Conservation (phyloP, 371 early-diverging fungal species). For the Syncephalastrum racemosum region DNA sequence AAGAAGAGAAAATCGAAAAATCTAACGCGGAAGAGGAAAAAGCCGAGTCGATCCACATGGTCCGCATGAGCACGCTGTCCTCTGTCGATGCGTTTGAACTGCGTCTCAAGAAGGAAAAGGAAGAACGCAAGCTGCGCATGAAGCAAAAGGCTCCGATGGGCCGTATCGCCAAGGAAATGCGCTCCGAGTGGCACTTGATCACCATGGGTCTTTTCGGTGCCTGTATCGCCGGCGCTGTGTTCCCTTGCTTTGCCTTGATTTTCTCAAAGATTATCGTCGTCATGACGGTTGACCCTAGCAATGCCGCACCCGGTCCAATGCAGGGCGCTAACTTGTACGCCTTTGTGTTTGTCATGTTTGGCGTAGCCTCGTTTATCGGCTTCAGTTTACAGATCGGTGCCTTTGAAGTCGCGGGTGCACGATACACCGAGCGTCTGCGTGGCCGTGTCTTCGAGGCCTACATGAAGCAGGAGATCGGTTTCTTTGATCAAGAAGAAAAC, state of each 20-base stretch:
- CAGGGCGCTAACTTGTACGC: slow-evolving; percentile 67
- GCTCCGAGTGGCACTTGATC: slow-evolving; percentile 35
- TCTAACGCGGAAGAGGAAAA: slow-evolving; percentile 4
- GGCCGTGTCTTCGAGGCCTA: slow-evolving; percentile 50
- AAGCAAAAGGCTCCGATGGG: slow-evolving; percentile 46
- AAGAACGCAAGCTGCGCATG: slow-evolving; percentile 35
- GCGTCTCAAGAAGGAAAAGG: slow-evolving; percentile 38
- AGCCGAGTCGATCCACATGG: slow-evolving; percentile 16
- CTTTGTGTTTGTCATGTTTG: slow-evolving; percentile 66
- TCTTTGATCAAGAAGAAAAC: slow-evolving; percentile 80
- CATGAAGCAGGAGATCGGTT: slow-evolving; percentile 78
- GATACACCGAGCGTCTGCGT: slow-evolving; percentile 58
- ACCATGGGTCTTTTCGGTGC: slow-evolving; percentile 41
- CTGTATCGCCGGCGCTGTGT: slow-evolving; percentile 54
- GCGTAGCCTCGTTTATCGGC: slow-evolving; percentile 44
- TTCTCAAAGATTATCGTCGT: slow-evolving; percentile 32
- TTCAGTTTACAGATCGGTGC: slow-evolving; percentile 29
- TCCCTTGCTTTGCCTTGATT: slow-evolving; percentile 40
- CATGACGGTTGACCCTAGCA: slow-evolving; percentile 8
- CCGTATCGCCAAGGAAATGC: slow-evolving; percentile 33
- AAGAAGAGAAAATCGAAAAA: slow-evolving; percentile 13
- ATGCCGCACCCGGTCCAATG: slow-evolving; percentile 25
- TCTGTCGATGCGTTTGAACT: slow-evolving; percentile 34
- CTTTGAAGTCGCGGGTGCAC: slow-evolving; percentile 49
- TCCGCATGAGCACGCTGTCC: slow-evolving; percentile 17